phyloP scores from a whole-genome alignment of 306 rosid species.

The Myrica gale region DNA sequence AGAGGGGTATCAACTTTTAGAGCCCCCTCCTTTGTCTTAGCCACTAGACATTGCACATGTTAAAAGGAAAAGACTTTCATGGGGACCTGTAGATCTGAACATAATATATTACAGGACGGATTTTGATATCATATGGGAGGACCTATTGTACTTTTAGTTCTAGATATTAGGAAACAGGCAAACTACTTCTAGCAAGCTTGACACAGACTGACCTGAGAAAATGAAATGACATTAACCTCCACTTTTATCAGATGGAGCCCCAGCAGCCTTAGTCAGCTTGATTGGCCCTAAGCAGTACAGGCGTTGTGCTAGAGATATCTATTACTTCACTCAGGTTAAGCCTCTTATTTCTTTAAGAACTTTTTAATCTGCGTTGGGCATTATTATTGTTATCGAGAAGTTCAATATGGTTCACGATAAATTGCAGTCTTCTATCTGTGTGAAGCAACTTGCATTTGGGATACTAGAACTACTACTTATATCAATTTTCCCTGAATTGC shows the following conservation, averaged over 20 bases:
- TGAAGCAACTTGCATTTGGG: constrained; percentile 83
- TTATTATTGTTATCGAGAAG: background rate
- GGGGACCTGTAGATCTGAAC: constrained; percentile 3
- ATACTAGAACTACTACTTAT: constrained; percentile 67
- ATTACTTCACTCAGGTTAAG: constrained; percentile 86
- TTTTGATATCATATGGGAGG: background rate
- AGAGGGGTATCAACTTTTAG: background rate
- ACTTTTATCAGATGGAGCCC: constrained; percentile 77
- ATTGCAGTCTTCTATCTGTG: constrained; percentile 70
- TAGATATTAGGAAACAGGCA: constrained; percentile 1
- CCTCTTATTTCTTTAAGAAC: constrained; percentile 11
- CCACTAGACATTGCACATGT: background rate
- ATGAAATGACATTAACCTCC: background rate
- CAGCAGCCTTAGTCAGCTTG: constrained; percentile 83
- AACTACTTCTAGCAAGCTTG: constrained; percentile 7
- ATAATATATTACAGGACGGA: background rate
- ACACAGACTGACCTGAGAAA: background rate
- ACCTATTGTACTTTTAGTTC: background rate
- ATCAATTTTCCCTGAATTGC: constrained; percentile 87
- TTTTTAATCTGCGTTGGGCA: background rate
- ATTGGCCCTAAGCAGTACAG: constrained; percentile 82
- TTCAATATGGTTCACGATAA: background rate
- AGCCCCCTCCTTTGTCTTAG: background rate
- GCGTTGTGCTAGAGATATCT: constrained; percentile 88
- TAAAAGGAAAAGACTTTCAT: background rate